Base-by-base conservation (phyloP, 208 protist genomes). In the Trypanosomatidae sp. region DNA sequence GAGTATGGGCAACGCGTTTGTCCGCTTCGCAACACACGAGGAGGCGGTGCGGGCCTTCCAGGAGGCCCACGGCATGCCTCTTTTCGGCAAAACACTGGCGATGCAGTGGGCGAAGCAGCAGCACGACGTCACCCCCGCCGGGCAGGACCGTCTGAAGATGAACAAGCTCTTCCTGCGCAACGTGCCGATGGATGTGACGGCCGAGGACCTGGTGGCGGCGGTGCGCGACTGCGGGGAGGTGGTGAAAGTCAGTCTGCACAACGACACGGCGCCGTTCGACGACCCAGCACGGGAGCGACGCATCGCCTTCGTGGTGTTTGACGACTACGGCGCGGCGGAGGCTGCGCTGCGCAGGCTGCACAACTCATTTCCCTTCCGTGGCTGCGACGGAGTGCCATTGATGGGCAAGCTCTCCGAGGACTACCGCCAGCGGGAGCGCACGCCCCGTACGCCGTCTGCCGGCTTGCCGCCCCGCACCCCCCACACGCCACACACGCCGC, bases 111-210 rank as follows among this genome's bases (percentile, higher is more conserved):
- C 84, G 47, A 71, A 74, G 55, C 56, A 74, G 67, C 66, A 79
- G 77, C 80, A 86, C 72, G 80, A 86, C 74, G 62, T 30, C 68
- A 80, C 62, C 12, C 77, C 81, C 17, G 67, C 79, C 33, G 74
- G 74, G 19, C 43, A 81, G 17, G 81, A 76, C 25, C 80, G 76
- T 9, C 22, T 66, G 28, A 73, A 41, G 53, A 74, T 87, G 74
- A 76, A 84, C 71, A 86, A 89, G 64, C 82, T 86, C 13, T 89
- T 89, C 50, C 43, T 87, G 55, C 85, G 85, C 73, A 89, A 89
- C 71, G 73, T 89, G 33, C 85, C 85, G 47, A 12, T 77, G 56
- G 71, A 76, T 52, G 73, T 81, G 43, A 80, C 71, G 25, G 69
- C 65, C 15, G 74, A 47, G 33, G 50, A 69, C 0, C 69, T 89